phyloP scores from a whole-genome alignment of 2,329 filamentous ascomycete species.

The Rhynchosporium secalis region DNA sequence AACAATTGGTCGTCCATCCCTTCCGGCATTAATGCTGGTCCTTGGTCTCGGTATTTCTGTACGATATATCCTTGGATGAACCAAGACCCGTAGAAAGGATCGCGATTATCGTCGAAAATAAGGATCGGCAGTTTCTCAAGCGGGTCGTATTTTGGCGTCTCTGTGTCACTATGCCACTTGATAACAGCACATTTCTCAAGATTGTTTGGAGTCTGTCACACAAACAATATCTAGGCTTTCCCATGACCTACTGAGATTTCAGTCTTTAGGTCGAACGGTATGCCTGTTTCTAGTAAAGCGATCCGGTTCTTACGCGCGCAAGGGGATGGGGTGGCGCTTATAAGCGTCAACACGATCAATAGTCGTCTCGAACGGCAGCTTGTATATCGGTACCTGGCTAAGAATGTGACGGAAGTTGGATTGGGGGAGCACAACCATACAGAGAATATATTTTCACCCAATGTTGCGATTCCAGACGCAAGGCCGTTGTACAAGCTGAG shows the following conservation, averaged over 20 bases:
- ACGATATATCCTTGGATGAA: slow-evolving; percentile 26
- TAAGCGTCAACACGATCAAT: slow-evolving; percentile 20
- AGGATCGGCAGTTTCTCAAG: slow-evolving; percentile 25
- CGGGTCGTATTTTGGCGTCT: slow-evolving; percentile 25
- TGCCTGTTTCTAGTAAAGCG: slow-evolving; percentile 21
- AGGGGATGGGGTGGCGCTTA: slow-evolving; percentile 21
- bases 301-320: slow-evolving; percentile 27
- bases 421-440: not conserved
- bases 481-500: slow-evolving; percentile 6
- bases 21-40: slow-evolving; percentile 19
- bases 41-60: slow-evolving; percentile 20
- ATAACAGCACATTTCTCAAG: too few species aligned
- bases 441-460: not conserved
- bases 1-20: slow-evolving; percentile 19
- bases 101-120: slow-evolving; percentile 22
- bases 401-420: not conserved
- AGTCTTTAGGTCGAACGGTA: slow-evolving; percentile 19
- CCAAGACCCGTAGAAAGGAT: slow-evolving; percentile 25
- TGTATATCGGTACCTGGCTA: not conserved
- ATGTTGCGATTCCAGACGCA: not conserved
- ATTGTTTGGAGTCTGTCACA: too few species aligned
- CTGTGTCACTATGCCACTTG: slow-evolving; percentile 14
- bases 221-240: too few species aligned
- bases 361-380: not conserved
- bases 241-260: slow-evolving; percentile 10